A percentile compares a stretch with the other conserved stretches of the same genome.
These are phyloP conservation scores for Thymus mandschuricus DNA, from an alignment of 257 asterid species.

Conservation along the genomic window DNA sequence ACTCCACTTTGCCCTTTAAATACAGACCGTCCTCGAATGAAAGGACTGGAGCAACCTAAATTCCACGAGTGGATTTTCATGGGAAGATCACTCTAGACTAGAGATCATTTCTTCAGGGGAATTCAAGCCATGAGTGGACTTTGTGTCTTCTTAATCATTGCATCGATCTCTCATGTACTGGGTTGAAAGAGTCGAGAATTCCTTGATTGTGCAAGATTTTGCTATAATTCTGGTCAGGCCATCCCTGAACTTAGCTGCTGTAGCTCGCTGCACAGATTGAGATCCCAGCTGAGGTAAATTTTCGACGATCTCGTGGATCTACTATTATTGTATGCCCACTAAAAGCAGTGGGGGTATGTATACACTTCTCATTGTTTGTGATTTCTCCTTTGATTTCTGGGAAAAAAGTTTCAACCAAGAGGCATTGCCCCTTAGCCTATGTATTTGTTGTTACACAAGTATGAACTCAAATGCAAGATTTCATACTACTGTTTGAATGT, in stretches of 20 bases:
- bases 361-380: conserved; percentile 11
- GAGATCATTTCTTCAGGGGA: conserved; percentile 21
- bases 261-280: conserved; percentile 23
- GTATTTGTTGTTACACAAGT: conserved; percentile 14
- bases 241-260: conserved; percentile 20
- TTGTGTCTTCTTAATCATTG: conserved; percentile 10
- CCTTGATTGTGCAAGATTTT: conserved; percentile 17
- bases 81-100: conserved; percentile 11
- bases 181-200: conserved; percentile 18
- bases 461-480: conserved; percentile 29
- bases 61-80: conserved; percentile 30
- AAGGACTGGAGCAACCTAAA: conserved; percentile 39
- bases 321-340: not conserved
- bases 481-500: conserved; percentile 35
- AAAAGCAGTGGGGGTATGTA: conserved; percentile 34
- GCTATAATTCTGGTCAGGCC: conserved; percentile 13
- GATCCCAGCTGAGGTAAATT: conserved; percentile 30
- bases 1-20: conserved; percentile 58
- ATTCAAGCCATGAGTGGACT: conserved; percentile 20
- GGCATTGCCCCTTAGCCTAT: conserved; percentile 28
- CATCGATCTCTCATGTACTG: conserved; percentile 16
- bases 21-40: conserved; percentile 40
- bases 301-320: conserved; percentile 27
- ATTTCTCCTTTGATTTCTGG: conserved; percentile 1
- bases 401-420: conserved; percentile 30